phyloP scores from a whole-genome alignment of 1,284 basidiomycete species.

The Trichosporon sp. region DNA sequence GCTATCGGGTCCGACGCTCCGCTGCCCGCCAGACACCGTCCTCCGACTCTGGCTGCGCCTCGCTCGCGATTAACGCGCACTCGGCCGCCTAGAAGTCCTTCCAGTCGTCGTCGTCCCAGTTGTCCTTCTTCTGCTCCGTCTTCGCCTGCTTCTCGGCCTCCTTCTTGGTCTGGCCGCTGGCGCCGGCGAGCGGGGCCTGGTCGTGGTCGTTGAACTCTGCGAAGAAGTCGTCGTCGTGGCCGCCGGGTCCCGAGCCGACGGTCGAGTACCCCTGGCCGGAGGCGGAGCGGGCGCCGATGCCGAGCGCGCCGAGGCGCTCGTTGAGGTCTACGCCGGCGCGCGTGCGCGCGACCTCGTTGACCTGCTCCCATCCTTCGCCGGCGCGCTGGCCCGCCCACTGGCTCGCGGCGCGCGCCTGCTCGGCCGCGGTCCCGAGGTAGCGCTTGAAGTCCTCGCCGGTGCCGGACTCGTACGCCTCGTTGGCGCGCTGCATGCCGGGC shows the following conservation, averaged over 20 bases:
- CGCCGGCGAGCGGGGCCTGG: conserved; percentile 1
- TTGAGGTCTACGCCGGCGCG: conserved; percentile 47
- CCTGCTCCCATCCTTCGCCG: conserved; percentile 40
- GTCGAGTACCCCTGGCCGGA: conserved; percentile 16
- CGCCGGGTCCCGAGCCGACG: conserved; percentile 8
- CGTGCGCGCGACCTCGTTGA: conserved; percentile 45
- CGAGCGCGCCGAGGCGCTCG: conserved; percentile 43
- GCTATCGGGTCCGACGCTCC: too few relatives aligned
- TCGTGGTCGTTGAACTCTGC: conserved; percentile 19
- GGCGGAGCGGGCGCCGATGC: conserved; percentile 21
- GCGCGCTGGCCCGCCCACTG: conserved; percentile 39
- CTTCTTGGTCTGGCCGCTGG: not conserved
- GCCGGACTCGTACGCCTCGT: conserved; percentile 28
- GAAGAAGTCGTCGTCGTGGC: conserved; percentile 40
- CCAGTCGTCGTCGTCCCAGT: conserved; percentile 42
- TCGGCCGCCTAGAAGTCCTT: conserved; percentile 34
- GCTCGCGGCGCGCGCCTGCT: conserved; percentile 32
- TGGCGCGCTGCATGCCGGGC: conserved; percentile 40
- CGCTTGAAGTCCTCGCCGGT: conserved; percentile 35
- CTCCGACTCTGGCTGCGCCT: too few relatives aligned
- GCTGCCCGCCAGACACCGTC: too few relatives aligned
- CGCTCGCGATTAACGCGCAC: too few relatives aligned
- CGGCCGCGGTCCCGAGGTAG: conserved; percentile 26
- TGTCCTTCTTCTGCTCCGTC: conserved; percentile 29
- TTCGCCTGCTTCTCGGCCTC: conserved; percentile 7